These are phyloP conservation scores for Vitis rotundifolia DNA, from an alignment of 164 flowering plant species.

Conservation along the genomic window DNA sequence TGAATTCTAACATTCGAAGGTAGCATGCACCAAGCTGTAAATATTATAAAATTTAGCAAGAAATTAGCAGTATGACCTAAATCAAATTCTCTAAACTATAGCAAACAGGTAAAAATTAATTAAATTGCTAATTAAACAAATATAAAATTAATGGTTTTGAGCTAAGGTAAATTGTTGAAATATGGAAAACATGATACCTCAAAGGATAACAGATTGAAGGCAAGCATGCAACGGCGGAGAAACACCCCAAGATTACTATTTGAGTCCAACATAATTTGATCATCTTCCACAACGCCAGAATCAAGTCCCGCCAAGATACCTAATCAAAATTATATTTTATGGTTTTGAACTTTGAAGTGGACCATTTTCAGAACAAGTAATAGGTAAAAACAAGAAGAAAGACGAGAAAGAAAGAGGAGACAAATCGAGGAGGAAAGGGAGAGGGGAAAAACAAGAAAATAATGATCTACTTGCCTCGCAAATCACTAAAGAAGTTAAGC, in stretches of 20 bases:
- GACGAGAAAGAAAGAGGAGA: neutral
- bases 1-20: neutral
- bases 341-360: too few relatives aligned
- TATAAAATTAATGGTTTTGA: too few relatives aligned
- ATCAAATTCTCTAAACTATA: neutral
- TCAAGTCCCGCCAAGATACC: constrained; percentile 72
- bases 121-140: neutral
- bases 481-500: constrained; percentile 63
- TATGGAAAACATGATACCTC: constrained; percentile 56
- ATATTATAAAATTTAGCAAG: neutral
- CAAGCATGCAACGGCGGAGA: constrained; percentile 80
- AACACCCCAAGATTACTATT: constrained; percentile 74
- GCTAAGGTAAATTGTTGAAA: too few relatives aligned
- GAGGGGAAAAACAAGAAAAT: neutral
- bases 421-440: neutral
- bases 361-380: neutral
- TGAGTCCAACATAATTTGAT: constrained; percentile 75
- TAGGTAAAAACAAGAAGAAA: neutral
- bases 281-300: constrained; percentile 60
- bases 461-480: constrained; percentile 52
- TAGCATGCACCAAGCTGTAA: neutral
- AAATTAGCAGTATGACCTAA: neutral
- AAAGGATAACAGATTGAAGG: constrained; percentile 72
- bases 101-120: neutral
- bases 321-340: constrained; percentile 16